These are phyloP conservation scores for Grammothele lineata DNA, from an alignment of 768 basidiomycete species.

Conservation along the genomic window DNA sequence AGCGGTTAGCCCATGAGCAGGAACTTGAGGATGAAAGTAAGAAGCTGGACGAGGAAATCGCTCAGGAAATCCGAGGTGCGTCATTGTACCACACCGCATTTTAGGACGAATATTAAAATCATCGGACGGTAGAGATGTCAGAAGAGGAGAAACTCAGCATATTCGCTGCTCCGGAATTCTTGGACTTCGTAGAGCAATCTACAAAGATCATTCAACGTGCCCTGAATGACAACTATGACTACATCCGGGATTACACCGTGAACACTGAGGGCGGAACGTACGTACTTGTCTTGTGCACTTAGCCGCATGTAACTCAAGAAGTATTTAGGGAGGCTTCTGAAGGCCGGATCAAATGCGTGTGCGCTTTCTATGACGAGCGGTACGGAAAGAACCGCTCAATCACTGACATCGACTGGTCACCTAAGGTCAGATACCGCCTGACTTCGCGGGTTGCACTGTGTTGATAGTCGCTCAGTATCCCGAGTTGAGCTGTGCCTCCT, in stretches of 20 bases:
- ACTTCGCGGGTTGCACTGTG: too few species aligned
- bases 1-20: slow-evolving; percentile 64
- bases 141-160: slow-evolving; percentile 84
- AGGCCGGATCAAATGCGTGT: slow-evolving; percentile 88
- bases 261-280: slow-evolving; percentile 81
- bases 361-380: slow-evolving; percentile 88
- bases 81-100: neutral
- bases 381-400: slow-evolving; percentile 92
- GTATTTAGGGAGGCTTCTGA: slow-evolving; percentile 94
- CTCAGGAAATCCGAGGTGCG: slow-evolving; percentile 78
- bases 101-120: too few species aligned
- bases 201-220: slow-evolving; percentile 95
- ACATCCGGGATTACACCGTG: slow-evolving; percentile 94
- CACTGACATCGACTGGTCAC: slow-evolving; percentile 97
- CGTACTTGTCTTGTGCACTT: slow-evolving; percentile 25
- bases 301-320: slow-evolving; percentile 3
- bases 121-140: slow-evolving; percentile 80
- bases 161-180: slow-evolving; percentile 83
- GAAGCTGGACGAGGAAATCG: slow-evolving; percentile 81
- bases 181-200: slow-evolving; percentile 91
- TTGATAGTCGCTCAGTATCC: slow-evolving; percentile 60
- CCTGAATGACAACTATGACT: slow-evolving; percentile 93
- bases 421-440: slow-evolving; percentile 58
- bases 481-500: slow-evolving; percentile 91
- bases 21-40: slow-evolving; percentile 81